Evolutionary conservation across 1,284 basidiomycete species (phyloP), one percentile per base, ranked within the genome.

Genomic region (Thelephora terrestris): DNA sequence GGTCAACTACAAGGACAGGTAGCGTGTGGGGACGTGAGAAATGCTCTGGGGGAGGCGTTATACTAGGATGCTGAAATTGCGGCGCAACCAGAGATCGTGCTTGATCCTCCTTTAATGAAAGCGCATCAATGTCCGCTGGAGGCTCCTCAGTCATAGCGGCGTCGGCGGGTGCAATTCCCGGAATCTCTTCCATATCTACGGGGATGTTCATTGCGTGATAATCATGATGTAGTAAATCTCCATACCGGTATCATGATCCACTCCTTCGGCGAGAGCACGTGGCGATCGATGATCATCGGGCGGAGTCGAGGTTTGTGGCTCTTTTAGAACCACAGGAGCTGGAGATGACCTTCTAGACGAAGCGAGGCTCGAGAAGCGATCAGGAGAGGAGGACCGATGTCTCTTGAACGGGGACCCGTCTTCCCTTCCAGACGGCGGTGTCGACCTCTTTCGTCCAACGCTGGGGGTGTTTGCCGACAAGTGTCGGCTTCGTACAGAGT

Each of bases 311-410:
- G 18, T 23, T 25, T 14, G 39, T 21, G 39, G 39, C 2, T 42
- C 25, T n/a, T 42, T 42, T 21, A 25, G 39, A 42, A 42, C 21
- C 39, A 42, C 25, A 9, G 39, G 39, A 21, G 20, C 16, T n/a
- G 39, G 39, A 21, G 39, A 42, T 23, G 39, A 42, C 39, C 39
- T 42, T 42, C 39, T 42, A 42, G 39, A 42, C 21, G 39, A 42
- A 21, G 39, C 39, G 21, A 42, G 20, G 25, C 39, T 42, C 12
- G 39, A 42, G 12, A 23, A 25, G 18, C n/a, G 39, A 12, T 42
- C 39, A 12, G 25, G 17, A 20, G 39, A 42, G 6, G 21, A 12
- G 14, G 39, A 42, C 25, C 39, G 39, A 14, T 16, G 39, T 42
- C n/a, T 42, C n/a, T 42, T 42, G 39, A 25, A 23, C 5, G 25